Evolutionary conservation across 768 basidiomycete species (phyloP).

Genomic region (Austroboletus festivus): DNA sequence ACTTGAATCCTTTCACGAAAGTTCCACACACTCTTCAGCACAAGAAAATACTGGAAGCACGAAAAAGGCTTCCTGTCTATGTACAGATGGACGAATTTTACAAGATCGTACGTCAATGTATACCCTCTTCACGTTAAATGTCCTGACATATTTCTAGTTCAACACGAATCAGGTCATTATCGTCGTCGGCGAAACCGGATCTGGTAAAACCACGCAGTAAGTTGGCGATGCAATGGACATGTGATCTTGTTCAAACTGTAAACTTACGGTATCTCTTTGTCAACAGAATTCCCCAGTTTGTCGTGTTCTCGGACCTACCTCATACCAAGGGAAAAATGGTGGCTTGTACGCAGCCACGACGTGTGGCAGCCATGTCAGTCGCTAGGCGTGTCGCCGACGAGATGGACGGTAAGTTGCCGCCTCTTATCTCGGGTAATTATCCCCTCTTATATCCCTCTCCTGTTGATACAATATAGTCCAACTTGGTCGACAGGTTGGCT

Average conservation of each 20-base stretch:
- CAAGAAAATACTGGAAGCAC: conserved; percentile 77
- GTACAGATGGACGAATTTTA: conserved; percentile 92
- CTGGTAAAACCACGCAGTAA: conserved; percentile 94
- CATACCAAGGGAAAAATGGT: conserved; percentile 88
- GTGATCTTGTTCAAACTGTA: conserved; percentile 16
- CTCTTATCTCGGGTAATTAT: background rate
- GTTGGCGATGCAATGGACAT: conserved; percentile 32
- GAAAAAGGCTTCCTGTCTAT: conserved; percentile 90
- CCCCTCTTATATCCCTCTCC: conserved; percentile 6
- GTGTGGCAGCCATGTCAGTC: conserved; percentile 97
- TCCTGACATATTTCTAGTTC: conserved; percentile 19
- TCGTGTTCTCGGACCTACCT: conserved; percentile 88
- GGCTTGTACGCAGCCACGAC: conserved; percentile 94
- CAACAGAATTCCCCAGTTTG: conserved; percentile 91
- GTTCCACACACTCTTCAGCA: conserved; percentile 73
- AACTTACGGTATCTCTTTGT: conserved; percentile 28
- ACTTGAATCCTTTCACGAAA: conserved; percentile 88
- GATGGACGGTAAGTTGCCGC: conserved; percentile 81
- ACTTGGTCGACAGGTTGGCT: conserved; percentile 93
- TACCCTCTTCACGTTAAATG: no score
- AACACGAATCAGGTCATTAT: conserved; percentile 71
- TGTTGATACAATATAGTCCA: conserved; percentile 50
- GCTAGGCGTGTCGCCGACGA: conserved; percentile 98
- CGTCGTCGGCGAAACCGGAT: conserved; percentile 92
- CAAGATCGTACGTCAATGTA: conserved; percentile 62